phyloP scores from a whole-genome alignment of 495 filamentous ascomycete genomes.

The Diplogelasinospora grovesii region DNA sequence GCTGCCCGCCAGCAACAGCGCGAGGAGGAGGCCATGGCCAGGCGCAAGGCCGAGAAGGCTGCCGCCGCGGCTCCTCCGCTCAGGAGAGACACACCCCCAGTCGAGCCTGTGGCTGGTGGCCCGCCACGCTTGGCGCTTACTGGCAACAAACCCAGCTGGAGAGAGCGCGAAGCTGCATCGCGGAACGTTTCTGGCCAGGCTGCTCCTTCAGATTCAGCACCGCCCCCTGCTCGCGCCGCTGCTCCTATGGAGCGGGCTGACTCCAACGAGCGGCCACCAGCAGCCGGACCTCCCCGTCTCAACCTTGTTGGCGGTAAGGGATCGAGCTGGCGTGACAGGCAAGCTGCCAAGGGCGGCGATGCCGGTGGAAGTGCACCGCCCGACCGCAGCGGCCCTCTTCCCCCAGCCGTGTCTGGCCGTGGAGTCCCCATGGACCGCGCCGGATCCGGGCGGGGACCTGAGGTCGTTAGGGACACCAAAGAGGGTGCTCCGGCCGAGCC shows the following conservation, averaged over 20 bases:
- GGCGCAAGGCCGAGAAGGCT: constrained; percentile 42
- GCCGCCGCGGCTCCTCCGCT: constrained; percentile 18
- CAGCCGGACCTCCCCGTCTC: constrained; percentile 57
- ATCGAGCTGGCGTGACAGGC: constrained; percentile 79
- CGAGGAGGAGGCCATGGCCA: constrained; percentile 50
- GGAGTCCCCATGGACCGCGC: constrained; percentile 24
- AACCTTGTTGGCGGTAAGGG: constrained; percentile 55
- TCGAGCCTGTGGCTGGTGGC: constrained; percentile 26
- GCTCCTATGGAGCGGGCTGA: constrained; percentile 23
- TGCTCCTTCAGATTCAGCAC: constrained; percentile 16
- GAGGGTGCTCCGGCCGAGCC: constrained; percentile 27
- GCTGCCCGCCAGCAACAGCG: constrained; percentile 43
- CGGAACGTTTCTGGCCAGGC: constrained; percentile 19
- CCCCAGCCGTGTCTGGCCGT: constrained; percentile 20
- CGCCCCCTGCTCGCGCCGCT: constrained; percentile 20
- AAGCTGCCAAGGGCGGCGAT: constrained; percentile 53
- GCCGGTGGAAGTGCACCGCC: constrained; percentile 11
- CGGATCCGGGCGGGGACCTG: constrained; percentile 25
- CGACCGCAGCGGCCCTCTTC: constrained; percentile 18
- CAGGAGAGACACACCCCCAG: constrained; percentile 30
- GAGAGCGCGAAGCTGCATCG: constrained; percentile 34
- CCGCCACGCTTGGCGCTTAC: constrained; percentile 25
- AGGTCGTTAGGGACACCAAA: constrained; percentile 13
- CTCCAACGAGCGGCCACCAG: constrained; percentile 45
- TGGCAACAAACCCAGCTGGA: constrained; percentile 35